Percentiles rank a stretch among this genome's conserved stretches.
phyloP scores from a whole-genome alignment of 1,284 basidiomycete species.

The Malassezia pachydermatis region DNA sequence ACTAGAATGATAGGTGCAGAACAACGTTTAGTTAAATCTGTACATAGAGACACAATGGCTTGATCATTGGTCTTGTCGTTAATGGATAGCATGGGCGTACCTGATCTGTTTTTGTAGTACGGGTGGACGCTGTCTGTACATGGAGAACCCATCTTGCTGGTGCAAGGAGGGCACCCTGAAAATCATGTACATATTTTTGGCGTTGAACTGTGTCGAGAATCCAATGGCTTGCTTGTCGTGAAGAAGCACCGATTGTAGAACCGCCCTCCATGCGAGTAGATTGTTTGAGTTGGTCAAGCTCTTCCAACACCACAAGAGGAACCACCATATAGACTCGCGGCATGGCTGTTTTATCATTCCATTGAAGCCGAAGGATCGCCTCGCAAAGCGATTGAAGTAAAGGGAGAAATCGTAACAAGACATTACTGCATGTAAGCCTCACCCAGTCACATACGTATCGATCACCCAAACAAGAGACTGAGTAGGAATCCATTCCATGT shows the following conservation, averaged over 20 bases:
- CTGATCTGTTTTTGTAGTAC: background rate
- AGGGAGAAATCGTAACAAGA: background rate
- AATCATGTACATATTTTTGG: constrained; percentile 2
- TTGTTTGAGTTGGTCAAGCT: constrained; percentile 14
- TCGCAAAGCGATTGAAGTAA: background rate
- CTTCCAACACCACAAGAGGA: constrained; percentile 13
- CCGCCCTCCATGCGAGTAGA: background rate
- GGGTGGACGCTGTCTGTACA: constrained; percentile 3
- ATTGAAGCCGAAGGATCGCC: background rate
- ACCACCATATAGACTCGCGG: constrained; percentile 8
- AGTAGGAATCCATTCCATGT: background rate
- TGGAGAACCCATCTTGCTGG: constrained; percentile 9
- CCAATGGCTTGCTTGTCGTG: constrained; percentile 13
- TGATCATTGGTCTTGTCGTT: constrained; percentile 16
- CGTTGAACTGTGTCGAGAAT: constrained; percentile 10
- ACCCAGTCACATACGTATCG: constrained; percentile 8
- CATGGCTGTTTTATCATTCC: background rate
- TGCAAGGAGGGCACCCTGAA: background rate
- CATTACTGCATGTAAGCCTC: constrained; percentile 5
- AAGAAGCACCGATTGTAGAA: background rate
- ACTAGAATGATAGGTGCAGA: background rate
- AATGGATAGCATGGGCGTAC: background rate
- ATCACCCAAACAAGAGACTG: constrained; percentile 8
- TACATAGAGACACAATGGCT: constrained; percentile 12
- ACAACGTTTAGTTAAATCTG: background rate